Percentiles rank a stretch among this genome's conserved stretches.
Evolutionary conservation across 2,329 filamentous ascomycete genomes (phyloP).

Genomic region (Trichoderma hamatum): DNA sequence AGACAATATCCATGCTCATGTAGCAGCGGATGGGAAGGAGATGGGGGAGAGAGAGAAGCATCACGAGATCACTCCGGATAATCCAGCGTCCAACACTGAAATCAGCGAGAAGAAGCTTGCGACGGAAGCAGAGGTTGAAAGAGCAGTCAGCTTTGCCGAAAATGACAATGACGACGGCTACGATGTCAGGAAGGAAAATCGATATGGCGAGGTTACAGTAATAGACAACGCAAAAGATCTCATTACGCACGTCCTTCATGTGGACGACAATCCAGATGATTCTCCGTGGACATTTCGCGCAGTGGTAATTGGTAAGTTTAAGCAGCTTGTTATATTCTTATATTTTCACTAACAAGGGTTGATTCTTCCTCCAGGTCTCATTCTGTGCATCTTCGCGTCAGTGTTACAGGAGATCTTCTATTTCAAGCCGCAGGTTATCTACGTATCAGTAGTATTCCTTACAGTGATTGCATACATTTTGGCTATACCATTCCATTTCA

Average conservation of each 20-base stretch:
- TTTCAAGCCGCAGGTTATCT: constrained; percentile 33
- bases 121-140: background rate
- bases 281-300: constrained; percentile 35
- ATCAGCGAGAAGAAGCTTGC: background rate
- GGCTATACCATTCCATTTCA: constrained; percentile 19
- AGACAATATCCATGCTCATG: background rate
- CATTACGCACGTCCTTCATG: constrained; percentile 34
- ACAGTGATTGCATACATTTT: constrained; percentile 30
- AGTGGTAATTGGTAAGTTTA: constrained; percentile 30
- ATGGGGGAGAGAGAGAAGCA: background rate
- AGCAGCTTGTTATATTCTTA: background rate
- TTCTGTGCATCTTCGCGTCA: constrained; percentile 31
- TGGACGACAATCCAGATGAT: constrained; percentile 32
- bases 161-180: background rate
- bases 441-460: constrained; percentile 34
- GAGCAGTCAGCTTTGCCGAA: background rate
- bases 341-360: background rate
- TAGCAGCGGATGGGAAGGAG: background rate
- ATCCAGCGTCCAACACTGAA: background rate
- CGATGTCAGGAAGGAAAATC: background rate
- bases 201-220: constrained; percentile 1
- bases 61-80: background rate
- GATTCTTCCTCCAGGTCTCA: constrained; percentile 27
- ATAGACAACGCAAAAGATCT: constrained; percentile 30
- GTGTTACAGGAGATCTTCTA: constrained; percentile 34